Evolutionary conservation across 1,139 yeast species (phyloP).

Genomic region (Petasospora rhodanensis): DNA sequence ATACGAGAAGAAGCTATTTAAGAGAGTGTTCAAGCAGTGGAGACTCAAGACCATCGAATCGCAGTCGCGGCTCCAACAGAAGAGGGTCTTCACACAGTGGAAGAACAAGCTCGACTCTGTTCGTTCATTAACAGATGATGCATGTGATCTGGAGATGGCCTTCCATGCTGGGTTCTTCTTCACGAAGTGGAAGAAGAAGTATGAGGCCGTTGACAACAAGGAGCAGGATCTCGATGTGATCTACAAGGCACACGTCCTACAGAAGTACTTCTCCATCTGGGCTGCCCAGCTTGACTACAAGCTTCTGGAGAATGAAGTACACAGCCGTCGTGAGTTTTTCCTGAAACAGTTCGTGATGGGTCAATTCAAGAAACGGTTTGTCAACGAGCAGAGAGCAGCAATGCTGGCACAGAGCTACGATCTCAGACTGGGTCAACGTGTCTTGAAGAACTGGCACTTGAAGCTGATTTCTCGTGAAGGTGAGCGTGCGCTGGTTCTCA

Average conservation of each 20-base stretch:
- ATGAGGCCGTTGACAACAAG: conserved; percentile 2
- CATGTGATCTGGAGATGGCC: conserved; percentile 17
- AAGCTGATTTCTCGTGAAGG: conserved; percentile 4
- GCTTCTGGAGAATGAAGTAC: conserved; percentile 17
- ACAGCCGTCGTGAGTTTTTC: conserved; percentile 12
- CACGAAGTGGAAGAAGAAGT: conserved; percentile 22
- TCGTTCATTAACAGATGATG: conserved; percentile 12
- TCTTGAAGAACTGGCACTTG: conserved; percentile 17
- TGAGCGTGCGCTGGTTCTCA: conserved; percentile 8
- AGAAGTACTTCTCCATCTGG: conserved; percentile 18
- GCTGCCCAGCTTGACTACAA: conserved; percentile 11
- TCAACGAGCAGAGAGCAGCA: conserved; percentile 17
- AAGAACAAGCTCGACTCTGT: not conserved
- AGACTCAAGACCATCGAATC: conserved; percentile 4
- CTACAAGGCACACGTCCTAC: conserved; percentile 7
- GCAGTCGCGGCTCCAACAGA: not conserved
- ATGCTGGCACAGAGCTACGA: conserved; percentile 9
- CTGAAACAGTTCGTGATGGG: conserved; percentile 20
- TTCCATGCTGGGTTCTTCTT: conserved; percentile 24
- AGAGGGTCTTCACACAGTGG: conserved; percentile 15
- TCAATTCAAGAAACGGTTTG: conserved; percentile 25
- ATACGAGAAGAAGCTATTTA: conserved; percentile 6
- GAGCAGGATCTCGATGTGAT: conserved; percentile 8
- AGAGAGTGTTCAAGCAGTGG: conserved; percentile 14
- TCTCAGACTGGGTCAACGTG: conserved; percentile 2